Conservation (phyloP, 352 stramenopile species). For the Pythium brachiatum region DNA sequence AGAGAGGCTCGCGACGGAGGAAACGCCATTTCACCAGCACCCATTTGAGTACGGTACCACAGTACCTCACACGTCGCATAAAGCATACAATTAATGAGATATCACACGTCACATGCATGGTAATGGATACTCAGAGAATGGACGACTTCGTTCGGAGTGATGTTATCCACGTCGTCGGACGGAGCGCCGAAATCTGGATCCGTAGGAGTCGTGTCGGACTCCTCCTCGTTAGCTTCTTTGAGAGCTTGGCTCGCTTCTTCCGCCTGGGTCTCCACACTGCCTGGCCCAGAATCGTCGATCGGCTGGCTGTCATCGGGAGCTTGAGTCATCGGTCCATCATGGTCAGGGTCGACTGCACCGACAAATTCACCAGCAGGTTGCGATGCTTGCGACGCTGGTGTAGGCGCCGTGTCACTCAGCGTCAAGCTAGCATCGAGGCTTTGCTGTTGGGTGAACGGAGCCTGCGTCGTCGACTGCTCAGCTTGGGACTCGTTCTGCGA, state of each 20-base stretch:
- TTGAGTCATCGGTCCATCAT: constrained; percentile 21
- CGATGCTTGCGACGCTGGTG: background rate
- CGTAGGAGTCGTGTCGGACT: background rate
- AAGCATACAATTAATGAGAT: no score
- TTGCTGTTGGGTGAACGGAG: constrained; percentile 2
- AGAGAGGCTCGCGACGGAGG: no score
- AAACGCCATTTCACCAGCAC: no score
- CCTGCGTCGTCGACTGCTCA: background rate
- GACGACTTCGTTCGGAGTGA: background rate
- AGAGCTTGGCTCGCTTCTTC: background rate
- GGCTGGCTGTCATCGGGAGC: constrained; percentile 8
- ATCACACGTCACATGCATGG: no score
- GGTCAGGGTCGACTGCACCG: constrained; percentile 1
- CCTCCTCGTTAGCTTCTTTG: background rate
- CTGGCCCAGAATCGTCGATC: background rate
- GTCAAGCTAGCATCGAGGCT: background rate
- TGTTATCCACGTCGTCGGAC: background rate
- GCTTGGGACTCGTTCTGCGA: background rate
- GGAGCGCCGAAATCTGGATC: background rate
- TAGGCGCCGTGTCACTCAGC: background rate
- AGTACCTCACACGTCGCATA: no score
- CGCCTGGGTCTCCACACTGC: background rate
- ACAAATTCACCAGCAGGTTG: constrained; percentile 16
- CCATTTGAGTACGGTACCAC: no score
- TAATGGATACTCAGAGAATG: background rate